These are phyloP conservation scores for Microthlaspi erraticum DNA, from an alignment of 345 rosid genomes.

Conservation along the genomic window DNA sequence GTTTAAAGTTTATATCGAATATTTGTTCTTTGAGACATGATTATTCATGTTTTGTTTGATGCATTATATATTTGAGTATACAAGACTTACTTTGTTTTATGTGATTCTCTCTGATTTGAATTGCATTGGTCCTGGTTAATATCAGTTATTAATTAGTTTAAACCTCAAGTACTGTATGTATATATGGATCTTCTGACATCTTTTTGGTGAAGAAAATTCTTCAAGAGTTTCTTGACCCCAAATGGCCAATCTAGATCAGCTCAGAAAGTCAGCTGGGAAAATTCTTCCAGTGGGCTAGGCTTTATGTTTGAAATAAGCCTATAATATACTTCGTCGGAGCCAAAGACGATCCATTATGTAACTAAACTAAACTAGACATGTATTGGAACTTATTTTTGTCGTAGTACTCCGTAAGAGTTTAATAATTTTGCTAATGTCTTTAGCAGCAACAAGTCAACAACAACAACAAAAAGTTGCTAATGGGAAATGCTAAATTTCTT, in stretches of 20 bases:
- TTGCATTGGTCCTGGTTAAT: constrained; percentile 7
- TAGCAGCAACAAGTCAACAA: too few relatives aligned
- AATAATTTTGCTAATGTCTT: background rate
- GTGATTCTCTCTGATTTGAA: constrained; percentile 1
- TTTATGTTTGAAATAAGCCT: constrained; percentile 26
- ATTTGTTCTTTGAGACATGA: constrained; percentile 1
- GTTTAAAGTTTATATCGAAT: constrained; percentile 16
- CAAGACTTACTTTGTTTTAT: constrained; percentile 15
- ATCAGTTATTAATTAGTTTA: constrained; percentile 9
- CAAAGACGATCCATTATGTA: too few relatives aligned
- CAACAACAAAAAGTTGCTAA: too few relatives aligned
- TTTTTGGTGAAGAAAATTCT: background rate
- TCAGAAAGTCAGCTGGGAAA: background rate
- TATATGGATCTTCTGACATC: background rate
- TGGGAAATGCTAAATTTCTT: background rate
- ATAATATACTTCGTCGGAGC: background rate
- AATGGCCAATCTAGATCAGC: background rate
- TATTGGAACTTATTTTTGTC: background rate
- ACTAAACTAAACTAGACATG: too few relatives aligned
- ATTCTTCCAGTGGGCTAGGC: background rate
- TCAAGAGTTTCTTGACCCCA: constrained; percentile 17
- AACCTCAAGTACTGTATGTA: background rate
- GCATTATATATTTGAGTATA: background rate
- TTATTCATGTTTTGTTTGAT: background rate
- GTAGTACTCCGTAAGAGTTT: background rate